Conservation (phyloP, 345 rosid species). For the Psidium guajava region DNA sequence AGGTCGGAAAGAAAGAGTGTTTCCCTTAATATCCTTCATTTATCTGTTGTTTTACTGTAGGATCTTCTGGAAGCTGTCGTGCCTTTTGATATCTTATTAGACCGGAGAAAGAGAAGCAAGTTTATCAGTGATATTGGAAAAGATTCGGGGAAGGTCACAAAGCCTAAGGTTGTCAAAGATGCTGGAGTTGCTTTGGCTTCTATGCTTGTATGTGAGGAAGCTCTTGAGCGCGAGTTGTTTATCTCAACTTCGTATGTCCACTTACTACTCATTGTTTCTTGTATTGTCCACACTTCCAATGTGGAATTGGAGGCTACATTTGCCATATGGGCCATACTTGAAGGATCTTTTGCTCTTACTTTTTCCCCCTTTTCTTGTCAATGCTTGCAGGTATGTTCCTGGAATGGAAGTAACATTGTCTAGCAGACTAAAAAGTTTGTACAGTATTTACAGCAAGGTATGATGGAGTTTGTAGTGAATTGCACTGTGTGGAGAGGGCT, state of each 20-base stretch:
- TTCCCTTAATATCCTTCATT: not conserved
- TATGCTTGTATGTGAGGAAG: conserved; percentile 53
- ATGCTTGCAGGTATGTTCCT: conserved; percentile 51
- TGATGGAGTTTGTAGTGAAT: not conserved
- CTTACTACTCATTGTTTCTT: conserved; percentile 1
- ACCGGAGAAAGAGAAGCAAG: conserved; percentile 38
- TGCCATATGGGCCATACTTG: not conserved
- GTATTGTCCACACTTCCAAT: not conserved
- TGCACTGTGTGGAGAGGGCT: not conserved
- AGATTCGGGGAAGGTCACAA: conserved; percentile 19
- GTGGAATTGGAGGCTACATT: not conserved
- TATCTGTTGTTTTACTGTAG: conserved; percentile 14
- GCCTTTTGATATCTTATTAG: conserved; percentile 55
- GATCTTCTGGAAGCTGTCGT: conserved; percentile 70
- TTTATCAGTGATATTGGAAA: conserved; percentile 33
- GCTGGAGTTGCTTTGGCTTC: conserved; percentile 65
- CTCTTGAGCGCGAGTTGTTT: conserved; percentile 46
- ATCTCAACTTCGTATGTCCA: conserved; percentile 57
- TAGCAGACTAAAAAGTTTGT: conserved; percentile 58
- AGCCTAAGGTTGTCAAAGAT: conserved; percentile 52
- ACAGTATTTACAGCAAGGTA: conserved; percentile 67
- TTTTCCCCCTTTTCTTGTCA: not conserved
- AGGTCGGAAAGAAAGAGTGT: not conserved
- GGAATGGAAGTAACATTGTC: conserved; percentile 75
- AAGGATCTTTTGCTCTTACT: not conserved